These are phyloP conservation scores for Oryza glaberrima DNA, from an alignment of 176 grass and related monocot species.

Conservation along the genomic window DNA sequence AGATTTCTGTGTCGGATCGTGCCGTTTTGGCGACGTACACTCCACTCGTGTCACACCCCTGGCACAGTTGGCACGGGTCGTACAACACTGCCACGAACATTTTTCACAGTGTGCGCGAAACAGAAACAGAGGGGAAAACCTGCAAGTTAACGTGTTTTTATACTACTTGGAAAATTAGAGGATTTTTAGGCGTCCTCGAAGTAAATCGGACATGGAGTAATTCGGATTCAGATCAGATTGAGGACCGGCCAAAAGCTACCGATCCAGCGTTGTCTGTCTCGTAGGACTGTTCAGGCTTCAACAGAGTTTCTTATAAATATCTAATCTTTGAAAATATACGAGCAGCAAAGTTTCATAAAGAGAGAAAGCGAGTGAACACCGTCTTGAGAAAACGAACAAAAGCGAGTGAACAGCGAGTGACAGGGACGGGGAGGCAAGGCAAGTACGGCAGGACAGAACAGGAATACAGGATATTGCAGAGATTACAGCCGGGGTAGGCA, in stretches of 20 bases:
- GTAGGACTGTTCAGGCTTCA: too few species aligned
- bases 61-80: not conserved
- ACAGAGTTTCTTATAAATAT: too few species aligned
- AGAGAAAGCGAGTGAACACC: not conserved
- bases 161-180: too few species aligned
- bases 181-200: too few species aligned
- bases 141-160: too few species aligned
- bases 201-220: too few species aligned
- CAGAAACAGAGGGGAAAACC: not conserved
- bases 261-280: not conserved
- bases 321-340: not conserved
- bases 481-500: not conserved
- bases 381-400: not conserved
- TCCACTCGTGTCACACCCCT: not conserved
- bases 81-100: not conserved
- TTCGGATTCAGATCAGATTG: not conserved
- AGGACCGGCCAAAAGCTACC: not conserved
- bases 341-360: not conserved
- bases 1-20: not conserved
- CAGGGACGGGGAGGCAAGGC: not conserved
- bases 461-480: not conserved
- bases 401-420: not conserved
- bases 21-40: not conserved
- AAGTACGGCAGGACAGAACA: not conserved
- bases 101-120: not conserved